These are phyloP conservation scores for Herpetomonas tarakana DNA, from an alignment of 208 protist genomes.

Conservation along the genomic window DNA sequence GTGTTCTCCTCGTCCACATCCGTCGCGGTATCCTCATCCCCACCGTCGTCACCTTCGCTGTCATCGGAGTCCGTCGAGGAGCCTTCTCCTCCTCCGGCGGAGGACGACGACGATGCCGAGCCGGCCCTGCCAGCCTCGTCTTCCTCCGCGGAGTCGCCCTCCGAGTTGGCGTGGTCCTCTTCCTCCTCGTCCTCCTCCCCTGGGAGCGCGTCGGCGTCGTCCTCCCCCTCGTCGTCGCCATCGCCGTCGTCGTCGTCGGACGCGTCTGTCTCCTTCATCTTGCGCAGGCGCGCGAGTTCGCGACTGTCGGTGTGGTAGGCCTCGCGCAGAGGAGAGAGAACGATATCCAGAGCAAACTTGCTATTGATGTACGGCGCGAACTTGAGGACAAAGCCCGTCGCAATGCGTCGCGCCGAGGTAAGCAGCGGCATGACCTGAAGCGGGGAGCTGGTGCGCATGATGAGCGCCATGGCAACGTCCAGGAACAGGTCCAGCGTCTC, in stretches of 20 bases:
- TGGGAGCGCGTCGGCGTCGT: slow-evolving; percentile 8
- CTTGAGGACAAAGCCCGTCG: slow-evolving; percentile 64
- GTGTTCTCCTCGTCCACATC: slow-evolving; percentile 11
- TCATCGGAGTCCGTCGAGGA: slow-evolving; percentile 16
- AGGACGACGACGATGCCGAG: background rate
- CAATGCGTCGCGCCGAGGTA: slow-evolving; percentile 72
- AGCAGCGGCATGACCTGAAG: slow-evolving; percentile 85
- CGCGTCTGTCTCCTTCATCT: slow-evolving; percentile 34
- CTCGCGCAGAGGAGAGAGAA: slow-evolving; percentile 77
- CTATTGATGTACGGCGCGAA: slow-evolving; percentile 69
- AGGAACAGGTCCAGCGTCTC: slow-evolving; percentile 80
- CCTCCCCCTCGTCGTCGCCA: slow-evolving; percentile 17
- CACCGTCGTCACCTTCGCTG: slow-evolving; percentile 18
- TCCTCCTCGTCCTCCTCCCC: slow-evolving; percentile 8
- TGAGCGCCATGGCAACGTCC: slow-evolving; percentile 82
- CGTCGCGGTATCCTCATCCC: slow-evolving; percentile 9
- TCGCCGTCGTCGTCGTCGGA: slow-evolving; percentile 29
- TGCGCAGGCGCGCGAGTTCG: slow-evolving; percentile 61
- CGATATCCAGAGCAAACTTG: slow-evolving; percentile 53
- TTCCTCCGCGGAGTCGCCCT: background rate
- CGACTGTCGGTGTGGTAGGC: slow-evolving; percentile 80
- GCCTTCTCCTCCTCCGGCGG: slow-evolving; percentile 8
- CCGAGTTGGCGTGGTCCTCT: slow-evolving; percentile 4
- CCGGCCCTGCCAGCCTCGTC: slow-evolving; percentile 13
- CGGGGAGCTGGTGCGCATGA: slow-evolving; percentile 68